Evolutionary conservation across 176 grass and related monocot species (phyloP), one percentile per base, ranked within the genome.

Genomic region (Avena sativa): DNA sequence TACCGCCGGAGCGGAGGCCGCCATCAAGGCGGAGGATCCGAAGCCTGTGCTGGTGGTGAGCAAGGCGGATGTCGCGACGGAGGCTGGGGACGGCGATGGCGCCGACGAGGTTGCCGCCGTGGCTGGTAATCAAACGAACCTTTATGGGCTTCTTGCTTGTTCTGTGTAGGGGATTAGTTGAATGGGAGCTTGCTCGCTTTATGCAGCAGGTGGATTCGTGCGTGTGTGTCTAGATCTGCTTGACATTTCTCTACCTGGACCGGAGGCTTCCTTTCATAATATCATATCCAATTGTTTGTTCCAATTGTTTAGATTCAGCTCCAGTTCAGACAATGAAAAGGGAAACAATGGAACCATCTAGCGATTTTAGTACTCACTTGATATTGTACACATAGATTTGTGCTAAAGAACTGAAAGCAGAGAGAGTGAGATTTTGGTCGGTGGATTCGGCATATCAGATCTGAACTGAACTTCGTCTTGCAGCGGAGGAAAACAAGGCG

Each of bases 11-110:
- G 91, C 55, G 8, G 92, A 91, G 16, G 67, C 70, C 55, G 83
- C 70, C 71, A 68, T 91, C 52, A 85, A 86, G 43, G 76, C 74
- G 6, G 89, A 93, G 81, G 68, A 87, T 60, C 73, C 86, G 4
- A 70, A 53, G 73, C 48, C 52, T 1, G 25, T 25, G 25, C 38
- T 36, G 26, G 73, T 65, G 51, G 2, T 43, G 46, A 44, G 62
- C 51, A 71, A 71, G 52, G 38, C 13, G 57, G 67, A 55, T 13
- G 68, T 51, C 75, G 26, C 40, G 9, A 40, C 57, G 30, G 49
- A 84, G 6, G 8, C 68, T 55, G 88, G 89, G 53, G 12, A 76
- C 38, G 86, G 89, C 67, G 12, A 76, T 38, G 43, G 32, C 23
- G 6, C 48, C 56, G 85, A 55, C n/a, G 81, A 73, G 49, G 66